Base-by-base conservation (phyloP, 148 eudicot species). In the Linanthus parryae region DNA sequence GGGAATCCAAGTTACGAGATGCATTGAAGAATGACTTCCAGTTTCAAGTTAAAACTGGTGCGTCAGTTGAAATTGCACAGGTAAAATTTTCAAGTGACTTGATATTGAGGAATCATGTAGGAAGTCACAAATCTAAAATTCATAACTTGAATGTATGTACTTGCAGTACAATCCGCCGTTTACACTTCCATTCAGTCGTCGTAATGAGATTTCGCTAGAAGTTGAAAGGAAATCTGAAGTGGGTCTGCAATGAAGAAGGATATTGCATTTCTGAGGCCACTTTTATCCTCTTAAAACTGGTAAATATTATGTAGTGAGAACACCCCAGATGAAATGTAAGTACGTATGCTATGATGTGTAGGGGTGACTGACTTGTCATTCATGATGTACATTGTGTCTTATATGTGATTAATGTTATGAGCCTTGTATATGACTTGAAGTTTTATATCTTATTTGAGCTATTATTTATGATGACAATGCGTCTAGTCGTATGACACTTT, bases 141-240 rank as follows among this genome's bases (percentile, higher is more conserved):
- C n/a, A 54, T 38, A 24, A 18, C 23, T 34, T 23, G 4, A 22
- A 21, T 8, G 5, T 35, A 22, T 24, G 20, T 51, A 17, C 35
- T 49, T 83, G 82, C 95, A 91, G 97, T 91, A 81, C 63, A 91
- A 91, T 44, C 97, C 97, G 16, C 97, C 97, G 25, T 91, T 91
- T 57, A 73, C 94, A 5, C 86, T 91, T 23, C 97, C 97, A 42
- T 83, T 91, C 55, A 73, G 75, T 22, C 95, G 97, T 44, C 97
- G 97, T 28, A 91, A 91, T 73, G 97, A 91, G 77, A 73, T 91
- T 78, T 67, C 86, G 37, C 68, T 91, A 21, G 97, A 91, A 83
- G 95, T 91, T 62, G 87, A 78, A 70, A 73, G 77, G 70, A 77
- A 56, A 66, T 27, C 60, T 42, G 27, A 45, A 30, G 73, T 65